A percentile compares a stretch with the other conserved stretches of the same genome.
phyloP scores from a whole-genome alignment of 108 stramenopile species.

The Nannochloropsis gaditana region DNA sequence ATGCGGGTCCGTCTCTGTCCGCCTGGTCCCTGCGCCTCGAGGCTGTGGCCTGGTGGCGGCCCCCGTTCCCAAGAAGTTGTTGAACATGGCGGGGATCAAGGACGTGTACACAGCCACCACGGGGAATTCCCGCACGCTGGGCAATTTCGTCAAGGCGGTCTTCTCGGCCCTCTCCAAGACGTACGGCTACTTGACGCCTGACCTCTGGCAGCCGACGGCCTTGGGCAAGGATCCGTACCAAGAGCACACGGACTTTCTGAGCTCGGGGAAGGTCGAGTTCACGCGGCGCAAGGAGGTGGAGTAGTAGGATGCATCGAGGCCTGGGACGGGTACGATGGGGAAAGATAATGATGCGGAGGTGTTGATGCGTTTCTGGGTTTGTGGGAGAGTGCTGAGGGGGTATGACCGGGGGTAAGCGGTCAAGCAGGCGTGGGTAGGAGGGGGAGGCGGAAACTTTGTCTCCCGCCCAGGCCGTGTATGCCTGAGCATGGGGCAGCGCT shows the following conservation, averaged over 20 bases:
- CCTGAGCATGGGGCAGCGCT: too few relatives aligned
- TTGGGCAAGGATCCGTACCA: conserved; percentile 77
- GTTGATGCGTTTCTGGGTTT: too few relatives aligned
- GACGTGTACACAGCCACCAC: conserved; percentile 52
- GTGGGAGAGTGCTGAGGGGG: too few relatives aligned
- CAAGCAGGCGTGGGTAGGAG: too few relatives aligned
- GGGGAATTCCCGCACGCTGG: conserved; percentile 99
- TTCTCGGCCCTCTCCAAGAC: conserved; percentile 94
- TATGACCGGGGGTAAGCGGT: too few relatives aligned
- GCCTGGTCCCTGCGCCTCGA: conserved; percentile 99
- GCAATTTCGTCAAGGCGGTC: conserved; percentile 99
- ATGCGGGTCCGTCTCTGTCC: conserved; percentile 97
- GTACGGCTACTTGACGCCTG: conserved; percentile 96
- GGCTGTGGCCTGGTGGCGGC: conserved; percentile 98
- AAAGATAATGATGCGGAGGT: too few relatives aligned
- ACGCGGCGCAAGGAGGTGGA: conserved; percentile 8
- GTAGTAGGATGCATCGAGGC: background rate
- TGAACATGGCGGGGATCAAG: conserved; percentile 95
- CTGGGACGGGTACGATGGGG: too few relatives aligned
- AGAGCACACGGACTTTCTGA: conserved; percentile 98
- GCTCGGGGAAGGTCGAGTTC: conserved; percentile 53
- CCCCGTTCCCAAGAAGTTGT: conserved; percentile 95
- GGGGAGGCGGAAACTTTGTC: too few relatives aligned
- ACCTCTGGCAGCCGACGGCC: conserved; percentile 93
- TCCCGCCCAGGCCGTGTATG: too few relatives aligned